Evolutionary conservation across 169 alveolate species (phyloP).

Genomic region (Plasmodium falciparum): DNA sequence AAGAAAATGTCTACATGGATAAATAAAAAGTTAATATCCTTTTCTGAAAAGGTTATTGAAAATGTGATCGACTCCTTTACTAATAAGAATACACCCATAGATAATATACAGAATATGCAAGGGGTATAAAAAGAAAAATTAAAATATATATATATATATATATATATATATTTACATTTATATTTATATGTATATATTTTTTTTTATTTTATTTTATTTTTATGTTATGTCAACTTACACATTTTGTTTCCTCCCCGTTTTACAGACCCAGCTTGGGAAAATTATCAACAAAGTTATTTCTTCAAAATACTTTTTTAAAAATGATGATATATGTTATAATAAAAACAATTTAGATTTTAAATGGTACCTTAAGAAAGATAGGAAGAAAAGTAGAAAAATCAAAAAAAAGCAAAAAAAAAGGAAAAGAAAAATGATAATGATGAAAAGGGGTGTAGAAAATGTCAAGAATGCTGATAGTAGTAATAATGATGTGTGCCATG

Average conservation of each 20-base stretch:
- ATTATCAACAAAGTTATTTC: slow-evolving; percentile 73
- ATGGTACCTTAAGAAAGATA: slow-evolving; percentile 22
- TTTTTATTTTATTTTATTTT: neutral
- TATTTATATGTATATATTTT: neutral
- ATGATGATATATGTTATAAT: slow-evolving; percentile 71
- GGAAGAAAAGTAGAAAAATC: slow-evolving; percentile 13
- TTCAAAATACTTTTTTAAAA: slow-evolving; percentile 71
- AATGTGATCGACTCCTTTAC: slow-evolving; percentile 75
- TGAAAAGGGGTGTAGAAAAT: neutral
- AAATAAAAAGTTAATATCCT: slow-evolving; percentile 68
- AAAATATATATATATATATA: neutral
- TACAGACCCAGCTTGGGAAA: slow-evolving; percentile 69
- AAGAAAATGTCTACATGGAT: slow-evolving; percentile 77
- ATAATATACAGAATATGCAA: slow-evolving; percentile 65
- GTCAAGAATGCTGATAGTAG: neutral
- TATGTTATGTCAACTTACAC: neutral
- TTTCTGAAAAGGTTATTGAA: slow-evolving; percentile 75
- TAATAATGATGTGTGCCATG: neutral
- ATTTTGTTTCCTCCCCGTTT: neutral
- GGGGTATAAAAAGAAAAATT: slow-evolving; percentile 32
- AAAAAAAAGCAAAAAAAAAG: slow-evolving; percentile 9
- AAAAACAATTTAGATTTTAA: slow-evolving; percentile 41
- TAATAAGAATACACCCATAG: slow-evolving; percentile 55
- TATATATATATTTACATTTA: neutral
- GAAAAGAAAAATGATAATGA: neutral